Evolutionary conservation across 1,284 basidiomycete species (phyloP).

Genomic region (Coniferiporia weirii): DNA sequence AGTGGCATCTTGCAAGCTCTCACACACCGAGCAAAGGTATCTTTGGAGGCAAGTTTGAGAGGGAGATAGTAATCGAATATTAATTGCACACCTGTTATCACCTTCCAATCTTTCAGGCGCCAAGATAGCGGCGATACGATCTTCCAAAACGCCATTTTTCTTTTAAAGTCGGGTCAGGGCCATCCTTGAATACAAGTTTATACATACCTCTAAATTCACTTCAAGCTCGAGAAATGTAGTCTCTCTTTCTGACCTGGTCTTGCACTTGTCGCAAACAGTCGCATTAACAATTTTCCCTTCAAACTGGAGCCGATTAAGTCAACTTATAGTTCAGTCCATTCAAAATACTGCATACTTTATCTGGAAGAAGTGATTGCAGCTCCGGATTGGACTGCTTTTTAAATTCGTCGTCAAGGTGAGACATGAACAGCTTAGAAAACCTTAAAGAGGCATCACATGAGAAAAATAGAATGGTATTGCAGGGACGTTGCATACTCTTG

Average conservation of each 20-base stretch:
- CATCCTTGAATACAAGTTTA: conserved; percentile 2
- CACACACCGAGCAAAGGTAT: conserved; percentile 74
- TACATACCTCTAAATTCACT: conserved; percentile 65
- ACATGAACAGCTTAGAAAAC: conserved; percentile 92
- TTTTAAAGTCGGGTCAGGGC: conserved; percentile 27
- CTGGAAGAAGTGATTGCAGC: conserved; percentile 60
- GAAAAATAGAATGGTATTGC: neutral
- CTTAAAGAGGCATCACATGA: conserved; percentile 35
- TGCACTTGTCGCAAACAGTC: conserved; percentile 70
- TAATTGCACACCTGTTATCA: conserved; percentile 62
- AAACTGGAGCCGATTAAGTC: conserved; percentile 48
- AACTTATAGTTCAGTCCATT: neutral
- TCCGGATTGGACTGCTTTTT: conserved; percentile 61
- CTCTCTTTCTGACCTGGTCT: conserved; percentile 57
- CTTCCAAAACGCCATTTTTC: conserved; percentile 69
- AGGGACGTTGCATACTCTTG: conserved; percentile 63
- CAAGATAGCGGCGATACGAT: conserved; percentile 58
- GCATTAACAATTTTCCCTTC: conserved; percentile 78
- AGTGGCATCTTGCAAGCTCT: conserved; percentile 67
- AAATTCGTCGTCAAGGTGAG: conserved; percentile 80
- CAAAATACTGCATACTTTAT: conserved; percentile 47
- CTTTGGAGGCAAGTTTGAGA: conserved; percentile 32
- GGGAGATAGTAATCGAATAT: neutral
- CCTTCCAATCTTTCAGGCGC: conserved; percentile 68
- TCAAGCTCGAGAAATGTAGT: conserved; percentile 82